Conservation (phyloP, 805 yeast genomes). For the Wickerhamiella nectarea region DNA sequence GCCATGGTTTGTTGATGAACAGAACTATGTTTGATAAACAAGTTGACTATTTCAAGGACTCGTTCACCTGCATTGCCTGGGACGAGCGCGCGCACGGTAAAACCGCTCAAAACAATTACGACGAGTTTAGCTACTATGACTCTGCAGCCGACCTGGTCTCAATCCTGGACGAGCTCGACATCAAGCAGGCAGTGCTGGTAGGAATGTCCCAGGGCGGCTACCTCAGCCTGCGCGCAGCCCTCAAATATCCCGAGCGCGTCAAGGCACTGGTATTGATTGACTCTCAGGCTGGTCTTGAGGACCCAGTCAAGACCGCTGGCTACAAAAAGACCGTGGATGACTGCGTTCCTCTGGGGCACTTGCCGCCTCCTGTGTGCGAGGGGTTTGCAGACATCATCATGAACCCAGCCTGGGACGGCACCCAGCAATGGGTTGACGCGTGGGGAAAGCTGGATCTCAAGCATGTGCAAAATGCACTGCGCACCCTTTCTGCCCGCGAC, state of each 20-base stretch:
- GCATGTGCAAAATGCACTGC: background rate
- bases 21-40: constrained; percentile 3
- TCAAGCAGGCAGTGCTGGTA: constrained; percentile 1
- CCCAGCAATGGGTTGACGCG: background rate
- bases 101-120: constrained; percentile 1
- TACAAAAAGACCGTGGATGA: background rate
- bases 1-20: constrained; percentile 7
- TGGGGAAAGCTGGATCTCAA: background rate
- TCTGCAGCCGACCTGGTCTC: constrained; percentile 6
- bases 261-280: constrained; percentile 4
- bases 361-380: background rate
- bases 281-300: constrained; percentile 1
- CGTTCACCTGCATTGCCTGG: constrained; percentile 4
- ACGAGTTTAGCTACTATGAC: constrained; percentile 5
- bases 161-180: constrained; percentile 2
- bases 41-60: background rate
- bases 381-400: background rate
- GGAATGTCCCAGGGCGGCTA: constrained; percentile 9
- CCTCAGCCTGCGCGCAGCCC: constrained; percentile 6
- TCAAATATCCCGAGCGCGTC: constrained; percentile 3
- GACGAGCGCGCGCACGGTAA: constrained; percentile 8
- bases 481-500: background rate
- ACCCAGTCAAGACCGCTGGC: background rate
- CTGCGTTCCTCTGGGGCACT: background rate
- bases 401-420: constrained; percentile 6